Conservation (phyloP, 1,284 basidiomycete genomes). For the Ceratobasidium sp. region DNA sequence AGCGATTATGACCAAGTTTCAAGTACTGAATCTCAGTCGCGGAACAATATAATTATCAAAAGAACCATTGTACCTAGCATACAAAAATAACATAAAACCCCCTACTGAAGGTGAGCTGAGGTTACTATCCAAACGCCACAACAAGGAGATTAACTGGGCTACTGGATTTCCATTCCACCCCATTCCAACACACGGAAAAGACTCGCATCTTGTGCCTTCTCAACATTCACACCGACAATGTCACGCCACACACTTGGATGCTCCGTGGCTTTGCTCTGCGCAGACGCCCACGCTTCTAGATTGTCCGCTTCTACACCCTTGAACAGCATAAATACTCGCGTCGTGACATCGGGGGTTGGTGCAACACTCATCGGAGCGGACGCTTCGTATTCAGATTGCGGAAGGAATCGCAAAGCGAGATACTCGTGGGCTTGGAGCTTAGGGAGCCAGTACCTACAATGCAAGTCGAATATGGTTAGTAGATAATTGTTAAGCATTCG, state of each 20-base stretch:
- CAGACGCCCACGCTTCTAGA: constrained; percentile 51
- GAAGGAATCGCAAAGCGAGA: constrained; percentile 63
- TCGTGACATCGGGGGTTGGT: constrained; percentile 62
- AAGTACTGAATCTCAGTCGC: too few species aligned
- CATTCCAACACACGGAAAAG: constrained; percentile 59
- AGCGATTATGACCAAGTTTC: too few species aligned
- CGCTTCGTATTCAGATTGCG: constrained; percentile 60
- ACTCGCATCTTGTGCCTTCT: constrained; percentile 48
- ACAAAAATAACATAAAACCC: too few species aligned
- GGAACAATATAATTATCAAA: too few species aligned
- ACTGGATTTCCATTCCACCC: constrained; percentile 59
- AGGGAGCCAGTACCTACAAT: constrained; percentile 61
- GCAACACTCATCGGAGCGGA: constrained; percentile 59
- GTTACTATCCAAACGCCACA: too few species aligned
- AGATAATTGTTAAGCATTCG: too few species aligned
- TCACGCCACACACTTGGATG: constrained; percentile 49
- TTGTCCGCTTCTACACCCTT: constrained; percentile 56
- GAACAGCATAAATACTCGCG: constrained; percentile 65
- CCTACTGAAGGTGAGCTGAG: too few species aligned
- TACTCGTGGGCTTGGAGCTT: constrained; percentile 58
- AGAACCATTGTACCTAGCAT: too few species aligned
- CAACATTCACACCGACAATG: constrained; percentile 54
- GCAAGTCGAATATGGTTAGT: not conserved
- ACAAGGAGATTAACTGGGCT: not conserved
- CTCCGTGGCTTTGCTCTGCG: constrained; percentile 48